Base-by-base conservation (phyloP, 805 yeast genomes). In the Wickerhamiella bombiphila region DNA sequence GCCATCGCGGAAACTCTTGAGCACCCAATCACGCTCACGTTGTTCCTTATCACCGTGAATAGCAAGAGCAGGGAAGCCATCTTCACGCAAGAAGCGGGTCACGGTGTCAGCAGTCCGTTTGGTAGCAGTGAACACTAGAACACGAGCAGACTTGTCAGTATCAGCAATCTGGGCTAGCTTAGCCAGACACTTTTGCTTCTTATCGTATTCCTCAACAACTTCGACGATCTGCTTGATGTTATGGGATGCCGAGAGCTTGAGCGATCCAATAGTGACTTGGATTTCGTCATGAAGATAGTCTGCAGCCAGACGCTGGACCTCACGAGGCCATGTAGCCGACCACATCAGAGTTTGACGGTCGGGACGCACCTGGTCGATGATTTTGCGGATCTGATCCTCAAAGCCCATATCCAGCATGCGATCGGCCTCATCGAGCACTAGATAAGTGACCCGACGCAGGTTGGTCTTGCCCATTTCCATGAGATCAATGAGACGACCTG, bases 331-430 rank as follows among this genome's bases (percentile, higher is more conserved):
- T 40, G 98, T 91, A 51, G 98, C 98, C 45, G 97, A 88, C 97
- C 97, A 91, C 96, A 91, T 83, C 54, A 88, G 71, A 44, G 98
- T 91, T 69, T 91, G 98, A 71, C 97, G 85, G 63, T 91, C 98
- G 45, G 98, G 98, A 69, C 98, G 81, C 60, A 91, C 91, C 71
- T 88, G 97, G 54, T 79, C 86, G 50, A 91, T 88, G 63, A 91
- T 91, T 67, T 88, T 88, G 72, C 98, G 78, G 63, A 91, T 91
- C 72, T 88, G 97, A 51, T 97, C 97, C 70, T 91, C 98, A 63
- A 91, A 91, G 62, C 98, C 98, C 98, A 91, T 91, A 69, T 91
- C 98, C 66, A 91, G 75, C 98, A 91, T 91, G 72, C 98, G 81
- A 66, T 91, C 98, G 56, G 98, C 98, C 74, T 91, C 98, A 64